These are phyloP conservation scores for Sugiyamaella grinbergsii DNA, from an alignment of 1,139 yeast species.

Conservation along the genomic window DNA sequence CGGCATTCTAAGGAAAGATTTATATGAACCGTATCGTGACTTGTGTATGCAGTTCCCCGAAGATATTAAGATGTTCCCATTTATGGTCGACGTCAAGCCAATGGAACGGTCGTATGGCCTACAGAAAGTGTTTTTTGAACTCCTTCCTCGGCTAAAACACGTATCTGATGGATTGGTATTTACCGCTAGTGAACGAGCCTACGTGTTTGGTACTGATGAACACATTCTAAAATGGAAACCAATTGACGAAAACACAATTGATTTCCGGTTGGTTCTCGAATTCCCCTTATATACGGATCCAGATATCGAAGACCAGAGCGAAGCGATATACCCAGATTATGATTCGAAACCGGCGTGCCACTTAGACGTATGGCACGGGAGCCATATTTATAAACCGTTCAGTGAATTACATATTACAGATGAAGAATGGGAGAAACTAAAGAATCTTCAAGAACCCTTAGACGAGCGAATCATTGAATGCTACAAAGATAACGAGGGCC, in stretches of 20 bases:
- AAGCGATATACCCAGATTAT: constrained; percentile 66
- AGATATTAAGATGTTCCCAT: constrained; percentile 75
- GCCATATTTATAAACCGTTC: constrained; percentile 61
- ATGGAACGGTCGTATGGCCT: constrained; percentile 86
- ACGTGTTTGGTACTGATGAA: constrained; percentile 83
- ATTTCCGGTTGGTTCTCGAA: constrained; percentile 71
- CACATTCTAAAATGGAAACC: constrained; percentile 91
- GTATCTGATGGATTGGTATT: constrained; percentile 92
- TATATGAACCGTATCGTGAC: constrained; percentile 78
- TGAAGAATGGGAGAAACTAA: constrained; percentile 80
- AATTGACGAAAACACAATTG: constrained; percentile 90
- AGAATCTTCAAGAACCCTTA: constrained; percentile 71
- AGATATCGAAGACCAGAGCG: constrained; percentile 58
- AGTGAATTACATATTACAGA: constrained; percentile 63
- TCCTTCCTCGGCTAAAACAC: constrained; percentile 72
- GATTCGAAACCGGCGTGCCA: constrained; percentile 73
- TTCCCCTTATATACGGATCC: constrained; percentile 70
- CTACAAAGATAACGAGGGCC: constrained; percentile 58
- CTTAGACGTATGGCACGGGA: constrained; percentile 79
- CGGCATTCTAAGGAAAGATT: constrained; percentile 82
- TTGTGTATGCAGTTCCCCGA: constrained; percentile 71
- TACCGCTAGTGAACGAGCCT: constrained; percentile 88
- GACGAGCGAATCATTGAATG: constrained; percentile 93
- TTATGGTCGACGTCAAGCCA: constrained; percentile 78
- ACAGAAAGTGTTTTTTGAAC: constrained; percentile 69